Conservation (phyloP, 2,329 filamentous ascomycete species). For the Exophiala sideris region DNA sequence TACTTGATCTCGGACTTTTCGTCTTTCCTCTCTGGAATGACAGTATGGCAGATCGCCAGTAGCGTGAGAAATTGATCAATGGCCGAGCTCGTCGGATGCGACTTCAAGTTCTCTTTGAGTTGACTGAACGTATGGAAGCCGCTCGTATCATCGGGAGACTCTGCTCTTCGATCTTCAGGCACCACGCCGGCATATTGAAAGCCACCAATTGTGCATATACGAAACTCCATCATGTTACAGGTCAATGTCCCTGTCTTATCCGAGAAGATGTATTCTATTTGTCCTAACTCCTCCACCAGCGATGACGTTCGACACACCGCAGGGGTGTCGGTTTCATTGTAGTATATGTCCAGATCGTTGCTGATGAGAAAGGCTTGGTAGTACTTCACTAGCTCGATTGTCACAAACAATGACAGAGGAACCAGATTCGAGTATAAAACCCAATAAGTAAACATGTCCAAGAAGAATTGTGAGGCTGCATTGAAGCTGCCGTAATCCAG, state of each 20-base stretch:
- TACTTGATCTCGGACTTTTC: constrained; percentile 88
- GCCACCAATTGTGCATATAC: constrained; percentile 87
- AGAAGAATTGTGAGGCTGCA: constrained; percentile 78
- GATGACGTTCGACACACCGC: constrained; percentile 95
- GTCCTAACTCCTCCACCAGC: constrained; percentile 91
- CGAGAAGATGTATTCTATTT: constrained; percentile 98
- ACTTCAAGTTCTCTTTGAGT: constrained; percentile 66
- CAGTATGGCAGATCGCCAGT: constrained; percentile 88
- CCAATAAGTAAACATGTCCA: constrained; percentile 97
- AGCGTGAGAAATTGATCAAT: constrained; percentile 85
- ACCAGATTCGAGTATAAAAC: constrained; percentile 95
- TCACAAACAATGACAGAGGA: constrained; percentile 96
- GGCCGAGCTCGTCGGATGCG: constrained; percentile 55
- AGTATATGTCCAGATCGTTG: constrained; percentile 95
- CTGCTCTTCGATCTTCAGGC: constrained; percentile 81
- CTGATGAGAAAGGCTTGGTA: constrained; percentile 98
- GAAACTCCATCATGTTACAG: constrained; percentile 99
- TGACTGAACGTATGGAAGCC: constrained; percentile 82
- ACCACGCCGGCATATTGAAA: constrained; percentile 92
- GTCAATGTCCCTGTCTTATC: constrained; percentile 97
- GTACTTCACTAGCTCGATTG: constrained; percentile 95
- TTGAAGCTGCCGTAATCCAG: constrained; percentile 59
- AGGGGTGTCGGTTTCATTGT: constrained; percentile 90
- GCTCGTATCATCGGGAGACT: constrained; percentile 66
- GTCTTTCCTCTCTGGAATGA: constrained; percentile 85